Evolutionary conservation across 2,329 filamentous ascomycete species (phyloP).

Genomic region (Aquanectria penicillioides): DNA sequence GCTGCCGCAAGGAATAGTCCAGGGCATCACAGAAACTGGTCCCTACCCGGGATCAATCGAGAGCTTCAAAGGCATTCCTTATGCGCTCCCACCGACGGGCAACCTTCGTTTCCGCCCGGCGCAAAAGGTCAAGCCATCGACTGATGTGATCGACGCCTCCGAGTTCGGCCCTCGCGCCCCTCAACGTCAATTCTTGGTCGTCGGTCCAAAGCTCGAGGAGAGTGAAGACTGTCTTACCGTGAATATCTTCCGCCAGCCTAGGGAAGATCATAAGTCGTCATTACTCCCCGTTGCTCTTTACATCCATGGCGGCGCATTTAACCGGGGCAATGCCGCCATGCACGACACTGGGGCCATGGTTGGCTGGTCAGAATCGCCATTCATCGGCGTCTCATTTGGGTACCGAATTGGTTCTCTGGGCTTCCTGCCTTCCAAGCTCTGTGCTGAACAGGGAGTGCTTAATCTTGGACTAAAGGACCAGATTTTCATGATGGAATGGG

Average conservation of each 20-base stretch:
- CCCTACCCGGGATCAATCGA: slow-evolving; percentile 44
- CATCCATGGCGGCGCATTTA: slow-evolving; percentile 59
- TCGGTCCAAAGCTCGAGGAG: slow-evolving; percentile 40
- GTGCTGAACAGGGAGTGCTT: slow-evolving; percentile 61
- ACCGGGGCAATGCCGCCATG: slow-evolving; percentile 60
- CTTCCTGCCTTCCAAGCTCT: slow-evolving; percentile 65
- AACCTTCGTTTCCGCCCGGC: slow-evolving; percentile 57
- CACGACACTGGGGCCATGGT: slow-evolving; percentile 72
- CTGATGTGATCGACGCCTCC: slow-evolving; percentile 46
- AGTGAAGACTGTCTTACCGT: slow-evolving; percentile 65
- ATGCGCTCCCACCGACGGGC: slow-evolving; percentile 57
- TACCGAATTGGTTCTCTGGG: slow-evolving; percentile 68
- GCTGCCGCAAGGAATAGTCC: slow-evolving; percentile 34
- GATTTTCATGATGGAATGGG: slow-evolving; percentile 60
- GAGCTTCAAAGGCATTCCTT: slow-evolving; percentile 60
- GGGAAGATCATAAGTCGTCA: slow-evolving; percentile 20
- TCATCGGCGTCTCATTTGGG: slow-evolving; percentile 61
- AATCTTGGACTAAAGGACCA: slow-evolving; percentile 67
- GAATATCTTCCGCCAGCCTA: slow-evolving; percentile 60
- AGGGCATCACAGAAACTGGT: slow-evolving; percentile 31
- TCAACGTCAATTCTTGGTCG: slow-evolving; percentile 35
- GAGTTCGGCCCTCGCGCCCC: slow-evolving; percentile 49
- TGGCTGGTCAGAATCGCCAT: slow-evolving; percentile 58
- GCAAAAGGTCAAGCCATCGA: slow-evolving; percentile 37
- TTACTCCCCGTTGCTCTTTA: slow-evolving; percentile 61